Evolutionary conservation across 2,329 filamentous ascomycete species (phyloP), one percentile per base, ranked within the genome.

Genomic region (Hymenoscyphus linearis): DNA sequence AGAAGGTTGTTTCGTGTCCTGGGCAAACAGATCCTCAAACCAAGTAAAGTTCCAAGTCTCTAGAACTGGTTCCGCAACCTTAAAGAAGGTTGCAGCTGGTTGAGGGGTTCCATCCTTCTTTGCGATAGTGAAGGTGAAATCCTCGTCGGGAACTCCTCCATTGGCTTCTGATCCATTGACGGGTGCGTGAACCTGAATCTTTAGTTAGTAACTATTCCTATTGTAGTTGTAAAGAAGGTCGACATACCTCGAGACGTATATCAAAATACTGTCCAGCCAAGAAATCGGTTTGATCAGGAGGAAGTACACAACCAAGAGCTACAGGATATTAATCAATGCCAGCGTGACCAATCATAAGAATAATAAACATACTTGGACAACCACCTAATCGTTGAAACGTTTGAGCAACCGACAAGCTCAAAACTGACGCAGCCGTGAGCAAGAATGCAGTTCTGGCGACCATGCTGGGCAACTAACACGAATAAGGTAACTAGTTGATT

Each of bases 31-130:
- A 69, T 96, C 88, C 78, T 93, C 91, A 71, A 84, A 93, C 88
- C 89, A 95, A n/a, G 81, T 81, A 72, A 95, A 95, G 66, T 86
- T 83, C 91, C 91, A 96, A 65, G 80, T 86, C 79, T 96, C 91
- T 16, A 95, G 76, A 72, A 84, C 76, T 22, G 90, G 87, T 73
- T 93, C 89, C 2, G 81, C 70, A 37, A 88, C 71, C n/a, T 80
- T 79, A 77, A 95, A 93, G 76, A 84, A 92, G 47, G 85, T 77
- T 16, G 85, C 78, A 47, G 86, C 84, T 60, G 80, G 76, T 71
- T 83, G 76, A 27, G 82, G 72, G 62, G 76, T 72, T 56, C 75
- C 75, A 52, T 82, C 84, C 60, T 85, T 82, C 76, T 89, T 91
- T 62, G 80, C 77, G 67, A 95, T 87, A 60, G 86, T 89, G 69